phyloP scores from a whole-genome alignment of 495 filamentous ascomycete species.

The Hypomontagnella monticulosa region DNA sequence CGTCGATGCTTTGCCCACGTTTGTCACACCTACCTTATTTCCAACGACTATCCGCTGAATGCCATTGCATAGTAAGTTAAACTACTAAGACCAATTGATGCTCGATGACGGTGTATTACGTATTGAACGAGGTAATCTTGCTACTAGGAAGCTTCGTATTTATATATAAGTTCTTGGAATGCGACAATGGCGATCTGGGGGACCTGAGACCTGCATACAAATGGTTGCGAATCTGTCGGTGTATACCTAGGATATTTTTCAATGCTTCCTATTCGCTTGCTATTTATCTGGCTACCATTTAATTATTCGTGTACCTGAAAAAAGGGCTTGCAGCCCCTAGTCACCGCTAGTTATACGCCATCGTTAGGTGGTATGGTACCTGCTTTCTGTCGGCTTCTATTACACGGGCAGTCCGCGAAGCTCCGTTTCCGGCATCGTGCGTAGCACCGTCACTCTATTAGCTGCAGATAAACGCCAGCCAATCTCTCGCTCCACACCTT shows the following conservation, averaged over 20 bases:
- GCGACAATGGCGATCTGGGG: conserved; percentile 11
- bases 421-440: conserved; percentile 34
- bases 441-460: neutral
- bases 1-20: conserved; percentile 12
- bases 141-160: conserved; percentile 2
- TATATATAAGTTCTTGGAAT: neutral
- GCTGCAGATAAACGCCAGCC: conserved; percentile 32
- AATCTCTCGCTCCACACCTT: conserved; percentile 17
- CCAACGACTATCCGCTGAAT: conserved; percentile 10
- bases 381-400: conserved; percentile 26
- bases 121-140: conserved; percentile 17
- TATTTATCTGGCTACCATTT: conserved; percentile 9
- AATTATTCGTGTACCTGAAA: conserved; percentile 11
- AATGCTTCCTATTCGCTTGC: conserved; percentile 9
- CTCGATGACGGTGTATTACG: conserved; percentile 29
- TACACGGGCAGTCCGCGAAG: conserved; percentile 21
- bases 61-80: conserved; percentile 11
- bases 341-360: conserved; percentile 37
- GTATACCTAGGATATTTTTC: conserved; percentile 17
- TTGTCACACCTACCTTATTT: neutral
- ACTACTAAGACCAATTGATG: neutral
- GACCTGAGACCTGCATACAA: conserved; percentile 10
- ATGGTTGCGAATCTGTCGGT: conserved; percentile 29
- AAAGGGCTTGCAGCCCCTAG: conserved; percentile 15
- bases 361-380: conserved; percentile 13